Percentiles rank a stretch among this genome's conserved stretches.
These are phyloP conservation scores for Eragrostis tef DNA, from an alignment of 202 grass and related monocot species.

Conservation along the genomic window DNA sequence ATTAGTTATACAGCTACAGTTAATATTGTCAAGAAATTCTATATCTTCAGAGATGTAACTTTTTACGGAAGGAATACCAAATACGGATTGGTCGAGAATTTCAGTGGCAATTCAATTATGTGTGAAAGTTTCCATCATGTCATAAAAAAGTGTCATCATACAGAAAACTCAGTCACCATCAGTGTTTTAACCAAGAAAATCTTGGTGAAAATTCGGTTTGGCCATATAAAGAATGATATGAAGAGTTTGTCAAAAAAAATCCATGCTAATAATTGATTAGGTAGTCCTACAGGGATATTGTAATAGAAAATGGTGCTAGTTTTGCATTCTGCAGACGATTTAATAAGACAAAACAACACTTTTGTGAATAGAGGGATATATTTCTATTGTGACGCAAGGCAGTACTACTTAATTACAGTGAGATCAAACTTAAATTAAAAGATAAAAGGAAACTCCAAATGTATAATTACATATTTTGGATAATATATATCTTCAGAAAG, in stretches of 20 bases:
- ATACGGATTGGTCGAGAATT: neutral
- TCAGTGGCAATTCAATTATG: neutral
- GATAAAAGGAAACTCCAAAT: neutral
- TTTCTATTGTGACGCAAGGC: neutral
- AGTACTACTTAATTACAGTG: slow-evolving; percentile 3
- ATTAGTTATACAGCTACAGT: neutral
- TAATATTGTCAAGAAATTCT: too few species aligned
- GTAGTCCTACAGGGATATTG: neutral
- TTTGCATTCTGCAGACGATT: neutral
- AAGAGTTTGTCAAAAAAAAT: neutral
- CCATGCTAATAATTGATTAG: neutral
- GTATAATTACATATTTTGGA: slow-evolving; percentile 15
- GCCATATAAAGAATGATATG: neutral
- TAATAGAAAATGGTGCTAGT: neutral
- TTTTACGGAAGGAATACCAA: slow-evolving; percentile 1
- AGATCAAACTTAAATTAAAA: neutral
- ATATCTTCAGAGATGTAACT: neutral
- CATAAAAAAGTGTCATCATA: neutral
- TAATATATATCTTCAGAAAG: slow-evolving; percentile 4
- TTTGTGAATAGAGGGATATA: neutral
- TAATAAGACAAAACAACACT: neutral
- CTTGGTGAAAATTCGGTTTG: slow-evolving; percentile 1
- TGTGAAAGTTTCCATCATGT: neutral
- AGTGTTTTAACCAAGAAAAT: neutral
- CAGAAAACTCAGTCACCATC: neutral